Evolutionary conservation across 75 land plant genomes (phyloP).

Genomic region (Pseudotsuga menziesii): DNA sequence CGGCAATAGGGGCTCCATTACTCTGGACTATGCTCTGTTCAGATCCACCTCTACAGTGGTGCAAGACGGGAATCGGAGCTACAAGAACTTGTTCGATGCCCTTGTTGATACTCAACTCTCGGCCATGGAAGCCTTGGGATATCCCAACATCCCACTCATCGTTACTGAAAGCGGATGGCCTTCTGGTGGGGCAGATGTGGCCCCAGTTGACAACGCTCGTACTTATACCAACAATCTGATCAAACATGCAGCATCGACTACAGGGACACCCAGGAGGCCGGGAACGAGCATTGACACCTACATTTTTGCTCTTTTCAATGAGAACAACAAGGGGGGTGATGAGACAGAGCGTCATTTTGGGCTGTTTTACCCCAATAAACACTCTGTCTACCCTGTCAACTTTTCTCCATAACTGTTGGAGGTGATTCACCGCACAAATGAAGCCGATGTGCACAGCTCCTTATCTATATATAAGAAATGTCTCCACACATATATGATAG

Average conservation of each 20-base stretch:
- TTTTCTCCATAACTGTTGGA: no score
- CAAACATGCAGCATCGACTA: slow-evolving; percentile 27
- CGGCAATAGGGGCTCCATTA: slow-evolving; percentile 4
- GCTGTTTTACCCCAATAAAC: slow-evolving; percentile 21
- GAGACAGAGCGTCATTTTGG: slow-evolving; percentile 63
- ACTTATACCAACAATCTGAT: slow-evolving; percentile 53
- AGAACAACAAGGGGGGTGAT: slow-evolving; percentile 56
- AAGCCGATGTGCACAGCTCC: no score
- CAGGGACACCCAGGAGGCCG: slow-evolving; percentile 60
- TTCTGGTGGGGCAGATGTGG: slow-evolving; percentile 17
- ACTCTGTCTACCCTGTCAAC: background rate
- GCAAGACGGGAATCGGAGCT: slow-evolving; percentile 8
- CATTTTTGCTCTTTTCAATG: slow-evolving; percentile 66
- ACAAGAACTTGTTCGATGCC: slow-evolving; percentile 41
- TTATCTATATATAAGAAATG: no score
- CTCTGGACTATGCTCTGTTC: slow-evolving; percentile 24
- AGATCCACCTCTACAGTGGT: slow-evolving; percentile 7
- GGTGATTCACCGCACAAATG: no score
- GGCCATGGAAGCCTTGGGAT: slow-evolving; percentile 29
- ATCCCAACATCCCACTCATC: slow-evolving; percentile 13
- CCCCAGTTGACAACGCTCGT: slow-evolving; percentile 40
- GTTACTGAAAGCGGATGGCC: slow-evolving; percentile 60
- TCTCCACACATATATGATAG: no score
- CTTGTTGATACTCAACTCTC: slow-evolving; percentile 32
- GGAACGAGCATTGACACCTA: slow-evolving; percentile 50